Evolutionary conservation across 805 yeast genomes (phyloP).

Genomic region (Wickerhamomyces sydowiorum): DNA sequence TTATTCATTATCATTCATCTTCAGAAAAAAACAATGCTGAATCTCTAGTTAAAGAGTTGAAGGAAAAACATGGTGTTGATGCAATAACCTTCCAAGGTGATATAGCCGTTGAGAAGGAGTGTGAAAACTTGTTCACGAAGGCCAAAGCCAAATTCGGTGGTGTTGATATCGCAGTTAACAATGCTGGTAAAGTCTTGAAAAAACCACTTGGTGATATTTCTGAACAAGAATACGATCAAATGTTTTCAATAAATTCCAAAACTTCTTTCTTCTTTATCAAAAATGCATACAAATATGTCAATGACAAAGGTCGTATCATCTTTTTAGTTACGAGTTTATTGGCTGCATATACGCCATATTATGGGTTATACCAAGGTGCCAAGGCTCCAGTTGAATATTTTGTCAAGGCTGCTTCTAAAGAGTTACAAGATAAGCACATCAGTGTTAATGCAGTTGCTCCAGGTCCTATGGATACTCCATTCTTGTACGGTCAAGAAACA

Average conservation of each 20-base stretch:
- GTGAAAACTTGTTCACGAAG: conserved; percentile 37
- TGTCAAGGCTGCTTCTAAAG: conserved; percentile 50
- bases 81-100: conserved; percentile 23
- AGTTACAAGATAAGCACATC: conserved; percentile 38
- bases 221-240: conserved; percentile 48
- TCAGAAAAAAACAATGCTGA: conserved; percentile 32
- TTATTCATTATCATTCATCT: conserved; percentile 49
- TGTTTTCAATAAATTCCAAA: conserved; percentile 51
- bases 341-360: conserved; percentile 57
- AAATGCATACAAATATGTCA: conserved; percentile 46
- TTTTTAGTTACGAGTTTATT: conserved; percentile 57
- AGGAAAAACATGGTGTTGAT: conserved; percentile 31
- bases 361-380: conserved; percentile 50
- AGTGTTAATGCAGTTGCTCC: conserved; percentile 56
- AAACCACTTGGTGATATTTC: conserved; percentile 48
- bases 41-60: conserved; percentile 31
- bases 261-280: conserved; percentile 57
- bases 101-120: conserved; percentile 30
- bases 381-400: conserved; percentile 52
- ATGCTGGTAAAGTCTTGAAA: conserved; percentile 62
- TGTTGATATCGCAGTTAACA: conserved; percentile 60
- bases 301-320: conserved; percentile 49
- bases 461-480: conserved; percentile 65
- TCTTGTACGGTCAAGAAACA: conserved; percentile 56
- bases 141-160: conserved; percentile 41